Evolutionary conservation across 2,329 filamentous ascomycete genomes (phyloP), one percentile per base, ranked within the genome.

Genomic region (Fusarium staphyleae): DNA sequence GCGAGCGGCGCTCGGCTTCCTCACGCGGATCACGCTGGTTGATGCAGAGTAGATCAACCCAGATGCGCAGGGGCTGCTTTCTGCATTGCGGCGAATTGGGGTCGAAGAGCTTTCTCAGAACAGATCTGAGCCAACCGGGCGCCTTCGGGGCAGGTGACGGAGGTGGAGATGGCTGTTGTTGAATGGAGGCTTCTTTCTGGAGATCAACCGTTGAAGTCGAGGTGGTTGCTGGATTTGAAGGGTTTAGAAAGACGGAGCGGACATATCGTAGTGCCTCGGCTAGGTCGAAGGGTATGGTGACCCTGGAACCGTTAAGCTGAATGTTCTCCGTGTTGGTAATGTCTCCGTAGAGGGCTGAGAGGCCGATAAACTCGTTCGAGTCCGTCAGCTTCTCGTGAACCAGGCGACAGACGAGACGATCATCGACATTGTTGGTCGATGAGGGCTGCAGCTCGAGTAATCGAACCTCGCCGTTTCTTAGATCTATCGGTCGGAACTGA

Each of bases 41-140:
- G 34, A 65, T 61, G 28, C 62, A 65, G 22, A 65, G 47, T 32
- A 65, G 41, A 45, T 65, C 62, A 16, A 65, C 29, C 62, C 62
- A 65, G 43, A 65, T 43, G 9, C 62, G 56, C 11, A 65, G 46
- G 7, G 62, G 62, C 5, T 59, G 59, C 10, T 36, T 47, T 18
- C 48, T 52, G 11, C 40, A 16, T 24, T 41, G 42, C 1, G 42
- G 1, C 10, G 49, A 22, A 6, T 4, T 6, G 4, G 19, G 62
- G 2, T 54, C 62, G 5, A 48, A 37, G 29, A 65, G 51, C 1
- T 55, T 55, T 22, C 34, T 60, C 24, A 65, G 43, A 26, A 65
- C 59, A 15, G 62, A 63, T 5, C 56, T 49, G 8, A 65, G 53
- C 62, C 62, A 65, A 2, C 62, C 26, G 1, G 62, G 62, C 1